Base-by-base conservation (phyloP, 345 rosid species). In the Arabidopsis arenosa region DNA sequence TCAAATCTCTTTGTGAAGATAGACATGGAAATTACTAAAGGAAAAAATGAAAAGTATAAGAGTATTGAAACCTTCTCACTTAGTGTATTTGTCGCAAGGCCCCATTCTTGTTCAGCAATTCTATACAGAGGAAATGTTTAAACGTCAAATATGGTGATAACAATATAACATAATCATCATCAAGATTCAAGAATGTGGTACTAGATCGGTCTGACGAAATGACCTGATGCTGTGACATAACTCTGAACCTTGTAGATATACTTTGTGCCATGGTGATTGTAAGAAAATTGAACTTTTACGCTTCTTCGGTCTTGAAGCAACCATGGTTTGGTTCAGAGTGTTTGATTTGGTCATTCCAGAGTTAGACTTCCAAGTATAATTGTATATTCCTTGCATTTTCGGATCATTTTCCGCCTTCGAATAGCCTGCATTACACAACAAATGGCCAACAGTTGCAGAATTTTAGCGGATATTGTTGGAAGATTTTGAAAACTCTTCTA, bases 21-120 rank as follows among this genome's bases (percentile, higher is more conserved):
- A 18, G 21, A 18, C 1, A 18, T 18, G n/a, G n/a, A n/a, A n/a
- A n/a, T n/a, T n/a, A n/a, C n/a, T n/a, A n/a, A n/a, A n/a, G n/a
- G n/a, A n/a, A n/a, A n/a, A n/a, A n/a, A n/a, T n/a, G n/a, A n/a
- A n/a, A n/a, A n/a, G 1, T 18, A 8, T 7, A 14, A 17, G 73
- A 37, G 41, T 15, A 4, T 8, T 66, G 32, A 11, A 61, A 75
- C 80, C 80, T 68, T 45, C 23, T 78, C 77, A 48, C 54, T 18
- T 28, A 78, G 17, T 0, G 56, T 59, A 28, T 72, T 66, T 39
- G 69, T 66, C 10, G 37, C 68, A 28, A 37, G 41, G 37, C 41
- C 26, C 77, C 77, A 78, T 11, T 40, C 69, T 78, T 66, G 43
- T 66, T 71, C 77, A 21, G 61, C 51, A 43, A 17, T 68, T 54